phyloP scores from a whole-genome alignment of 352 stramenopile genomes.

The Phytophthora crassamura region DNA sequence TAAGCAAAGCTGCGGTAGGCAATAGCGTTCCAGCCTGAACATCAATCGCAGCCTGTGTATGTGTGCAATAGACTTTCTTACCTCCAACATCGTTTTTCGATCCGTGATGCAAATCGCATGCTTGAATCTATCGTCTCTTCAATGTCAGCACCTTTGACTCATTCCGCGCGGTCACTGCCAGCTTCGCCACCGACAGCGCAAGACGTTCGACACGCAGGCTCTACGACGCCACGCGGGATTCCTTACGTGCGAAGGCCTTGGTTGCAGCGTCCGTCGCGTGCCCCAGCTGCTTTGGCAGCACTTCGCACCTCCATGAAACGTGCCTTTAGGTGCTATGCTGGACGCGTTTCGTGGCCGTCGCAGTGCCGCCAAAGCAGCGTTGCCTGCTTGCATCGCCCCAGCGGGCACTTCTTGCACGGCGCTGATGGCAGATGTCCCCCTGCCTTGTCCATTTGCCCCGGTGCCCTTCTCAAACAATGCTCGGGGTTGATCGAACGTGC shows the following conservation, averaged over 20 bases:
- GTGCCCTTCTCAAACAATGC: slow-evolving; percentile 2
- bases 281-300: slow-evolving; percentile 34
- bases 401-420: slow-evolving; percentile 11
- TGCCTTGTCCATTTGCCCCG: slow-evolving; percentile 11
- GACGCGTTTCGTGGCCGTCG: slow-evolving; percentile 9
- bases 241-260: slow-evolving; percentile 14
- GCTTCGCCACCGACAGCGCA: not conserved
- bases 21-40: slow-evolving; percentile 17
- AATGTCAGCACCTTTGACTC: slow-evolving; percentile 5
- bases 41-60: slow-evolving; percentile 18
- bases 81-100: slow-evolving; percentile 12
- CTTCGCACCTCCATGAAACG: slow-evolving; percentile 17
- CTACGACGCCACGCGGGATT: slow-evolving; percentile 19
- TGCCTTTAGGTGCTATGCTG: slow-evolving; percentile 14
- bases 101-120: slow-evolving; percentile 18
- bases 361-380: slow-evolving; percentile 8
- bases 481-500: not conserved
- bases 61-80: slow-evolving; percentile 31
- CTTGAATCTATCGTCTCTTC: not conserved
- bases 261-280: not conserved
- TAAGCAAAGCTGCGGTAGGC: slow-evolving; percentile 19
- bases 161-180: not conserved
- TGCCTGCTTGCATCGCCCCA: slow-evolving; percentile 13
- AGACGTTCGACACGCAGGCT: slow-evolving; percentile 15
- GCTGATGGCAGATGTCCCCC: slow-evolving; percentile 5